Percentiles rank a stretch among this genome's conserved stretches.
These are phyloP conservation scores for Avena insularis DNA, from an alignment of 176 grass and related monocot genomes.

Conservation along the genomic window DNA sequence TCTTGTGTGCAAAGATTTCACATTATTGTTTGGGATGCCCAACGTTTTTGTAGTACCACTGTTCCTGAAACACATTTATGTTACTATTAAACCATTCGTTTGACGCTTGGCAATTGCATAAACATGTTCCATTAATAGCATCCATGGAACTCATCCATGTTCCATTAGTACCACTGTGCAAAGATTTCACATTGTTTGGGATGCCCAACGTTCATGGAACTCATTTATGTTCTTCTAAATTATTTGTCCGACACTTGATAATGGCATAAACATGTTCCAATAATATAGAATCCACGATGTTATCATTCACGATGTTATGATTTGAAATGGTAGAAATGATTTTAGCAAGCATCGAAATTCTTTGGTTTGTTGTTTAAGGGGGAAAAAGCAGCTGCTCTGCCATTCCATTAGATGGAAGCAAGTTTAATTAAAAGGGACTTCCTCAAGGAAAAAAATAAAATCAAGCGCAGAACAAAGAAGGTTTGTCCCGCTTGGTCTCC, in stretches of 20 bases:
- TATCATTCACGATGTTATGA: too few relatives aligned
- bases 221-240: not conserved
- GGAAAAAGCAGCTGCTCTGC: too few relatives aligned
- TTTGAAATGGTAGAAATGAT: too few relatives aligned
- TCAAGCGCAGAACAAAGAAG: too few relatives aligned
- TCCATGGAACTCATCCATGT: too few relatives aligned
- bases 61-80: not conserved
- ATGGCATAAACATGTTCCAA: not conserved
- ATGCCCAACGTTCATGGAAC: not conserved
- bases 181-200: not conserved
- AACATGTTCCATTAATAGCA: not conserved
- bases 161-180: not conserved
- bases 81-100: not conserved
- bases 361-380: too few relatives aligned
- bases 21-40: not conserved
- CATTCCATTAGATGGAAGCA: too few relatives aligned
- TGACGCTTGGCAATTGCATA: not conserved
- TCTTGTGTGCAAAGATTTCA: constrained; percentile 7
- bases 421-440: too few relatives aligned
- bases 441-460: too few relatives aligned
- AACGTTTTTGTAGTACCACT: not conserved
- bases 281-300: too few relatives aligned
- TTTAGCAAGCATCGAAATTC: too few relatives aligned
- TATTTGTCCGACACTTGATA: not conserved
- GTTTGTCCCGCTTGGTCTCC: too few relatives aligned